Percentiles rank a stretch among this genome's conserved stretches.
Conservation (phyloP, 441 rosid genomes). For the Arabidopsis lyrata region DNA sequence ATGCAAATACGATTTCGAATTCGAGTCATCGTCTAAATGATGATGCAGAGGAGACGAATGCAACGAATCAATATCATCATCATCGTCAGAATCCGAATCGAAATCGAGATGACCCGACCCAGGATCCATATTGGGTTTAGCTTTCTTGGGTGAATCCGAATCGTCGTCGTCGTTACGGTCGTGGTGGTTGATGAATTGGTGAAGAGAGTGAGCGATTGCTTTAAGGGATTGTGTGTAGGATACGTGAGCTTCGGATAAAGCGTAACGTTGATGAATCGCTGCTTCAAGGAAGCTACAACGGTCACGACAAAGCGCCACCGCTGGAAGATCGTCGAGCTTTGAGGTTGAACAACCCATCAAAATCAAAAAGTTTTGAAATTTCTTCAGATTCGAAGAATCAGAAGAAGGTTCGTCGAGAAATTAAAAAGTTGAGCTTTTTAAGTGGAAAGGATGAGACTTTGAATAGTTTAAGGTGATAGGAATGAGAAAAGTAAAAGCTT, state of each 20-base stretch:
- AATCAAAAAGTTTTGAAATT: background rate
- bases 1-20: conserved; percentile 47
- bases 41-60: conserved; percentile 57
- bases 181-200: conserved; percentile 54
- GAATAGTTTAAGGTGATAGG: conserved; percentile 8
- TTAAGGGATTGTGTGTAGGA: conserved; percentile 60
- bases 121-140: conserved; percentile 47
- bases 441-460: conserved; percentile 6
- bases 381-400: conserved; percentile 29
- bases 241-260: conserved; percentile 67
- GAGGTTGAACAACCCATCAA: conserved; percentile 85
- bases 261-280: conserved; percentile 71
- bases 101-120: conserved; percentile 69
- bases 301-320: conserved; percentile 82
- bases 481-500: conserved; percentile 37
- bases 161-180: conserved; percentile 8
- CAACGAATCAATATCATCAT: conserved; percentile 44
- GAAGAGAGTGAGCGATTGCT: conserved; percentile 56
- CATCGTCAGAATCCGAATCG: conserved; percentile 47
- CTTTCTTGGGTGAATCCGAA: conserved; percentile 35
- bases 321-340: conserved; percentile 93
- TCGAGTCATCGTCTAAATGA: conserved; percentile 47
- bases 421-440: conserved; percentile 28
- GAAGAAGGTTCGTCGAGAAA: no score
- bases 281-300: conserved; percentile 68